Base-by-base conservation (phyloP, 2,329 filamentous ascomycete genomes). In the Xylaria sp. region DNA sequence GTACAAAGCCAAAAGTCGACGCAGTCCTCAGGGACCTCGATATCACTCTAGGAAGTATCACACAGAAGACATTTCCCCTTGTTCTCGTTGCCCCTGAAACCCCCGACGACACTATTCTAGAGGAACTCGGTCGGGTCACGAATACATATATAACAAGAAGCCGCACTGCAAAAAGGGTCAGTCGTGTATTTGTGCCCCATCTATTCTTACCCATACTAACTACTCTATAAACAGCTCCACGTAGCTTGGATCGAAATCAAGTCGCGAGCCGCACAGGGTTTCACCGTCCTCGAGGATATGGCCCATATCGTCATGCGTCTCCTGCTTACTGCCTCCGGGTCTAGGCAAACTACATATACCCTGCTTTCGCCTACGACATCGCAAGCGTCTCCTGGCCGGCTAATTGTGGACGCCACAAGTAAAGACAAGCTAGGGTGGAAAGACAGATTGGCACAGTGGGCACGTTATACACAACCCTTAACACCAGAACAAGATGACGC, bases 301-400 rank as follows among this genome's bases (percentile, higher is more conserved):
- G 78, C 78, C 39, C 84, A 87, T 50, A 75, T 82, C 14, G 84
- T 85, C 17, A 75, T 81, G 55, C 83, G 86, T 34, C 79, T 87
- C 3, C 73, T 88, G 2, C 74, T 81, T 39, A 79, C 78, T 4
- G 78, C 79, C 11, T 78, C 73, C 36, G 71, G 71, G 2, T 69
- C 75, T 5, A 69, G 71, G 11, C 63, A 69, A 2, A 72, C 70
- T 17, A 70, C 65, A 4, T 73, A 71, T 7, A 67, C 69, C n/a
- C 71, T 81, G 1, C 36, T 71, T 71, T 74, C 42, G 56, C 67
- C 45, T 58, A 59, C 7, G 45, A 32, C 8, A 7, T 58, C 34
- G 17, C 64, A n/a, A 30, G 42, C 8, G 39, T 61, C n/a, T 36
- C 61, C 12, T 2, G 79, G 78, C 2, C 77, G 76, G 9, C 77